phyloP scores from a whole-genome alignment of 2,329 filamentous ascomycete genomes.

The Catunica adiposa region DNA sequence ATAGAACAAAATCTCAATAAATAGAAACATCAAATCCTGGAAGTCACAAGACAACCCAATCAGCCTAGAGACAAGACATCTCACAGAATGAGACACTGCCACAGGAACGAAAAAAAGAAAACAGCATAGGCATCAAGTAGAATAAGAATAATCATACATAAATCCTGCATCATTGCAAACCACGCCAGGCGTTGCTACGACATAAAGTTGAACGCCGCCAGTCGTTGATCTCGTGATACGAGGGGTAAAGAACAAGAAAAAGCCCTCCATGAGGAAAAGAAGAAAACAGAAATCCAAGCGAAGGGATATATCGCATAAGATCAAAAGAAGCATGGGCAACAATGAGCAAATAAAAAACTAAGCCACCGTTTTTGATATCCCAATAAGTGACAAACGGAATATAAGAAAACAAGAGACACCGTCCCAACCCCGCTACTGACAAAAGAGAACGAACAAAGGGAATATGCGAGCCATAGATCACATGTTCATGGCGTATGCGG shows the following conservation, averaged over 20 bases:
- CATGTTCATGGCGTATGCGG: neutral
- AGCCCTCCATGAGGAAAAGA: neutral
- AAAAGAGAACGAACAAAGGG: neutral
- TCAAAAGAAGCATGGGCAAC: neutral
- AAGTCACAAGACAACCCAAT: neutral
- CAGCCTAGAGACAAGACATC: neutral
- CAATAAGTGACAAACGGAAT: neutral
- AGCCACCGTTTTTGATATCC: conserved; percentile 5
- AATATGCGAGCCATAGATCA: neutral
- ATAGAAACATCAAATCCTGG: neutral
- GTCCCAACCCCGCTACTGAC: neutral
- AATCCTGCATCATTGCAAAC: conserved; percentile 10
- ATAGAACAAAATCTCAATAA: neutral
- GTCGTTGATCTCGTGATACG: neutral
- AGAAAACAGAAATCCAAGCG: neutral
- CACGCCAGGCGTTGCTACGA: neutral
- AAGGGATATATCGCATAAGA: neutral
- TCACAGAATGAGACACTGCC: neutral
- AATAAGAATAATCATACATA: neutral
- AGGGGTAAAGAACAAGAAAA: neutral
- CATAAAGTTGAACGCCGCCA: neutral
- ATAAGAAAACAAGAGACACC: conserved; percentile 5
- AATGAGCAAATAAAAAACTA: neutral
- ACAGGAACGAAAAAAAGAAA: neutral
- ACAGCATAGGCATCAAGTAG: neutral